Evolutionary conservation across 1,284 basidiomycete species (phyloP).

Genomic region (Volvariella volvacea): DNA sequence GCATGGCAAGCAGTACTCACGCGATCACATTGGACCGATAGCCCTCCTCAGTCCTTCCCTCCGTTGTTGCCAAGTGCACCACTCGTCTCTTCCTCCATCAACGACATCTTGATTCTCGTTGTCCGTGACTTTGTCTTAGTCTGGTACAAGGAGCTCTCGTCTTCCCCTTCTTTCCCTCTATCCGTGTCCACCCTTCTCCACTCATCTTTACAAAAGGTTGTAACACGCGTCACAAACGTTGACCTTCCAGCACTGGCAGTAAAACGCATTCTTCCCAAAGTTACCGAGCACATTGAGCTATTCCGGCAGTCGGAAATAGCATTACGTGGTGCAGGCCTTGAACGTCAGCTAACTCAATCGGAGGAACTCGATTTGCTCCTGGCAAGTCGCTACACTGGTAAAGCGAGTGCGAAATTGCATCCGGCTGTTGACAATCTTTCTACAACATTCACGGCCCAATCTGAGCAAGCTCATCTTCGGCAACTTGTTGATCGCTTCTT

Average conservation of each 20-base stretch:
- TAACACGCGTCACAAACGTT: constrained; percentile 48
- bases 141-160: constrained; percentile 83
- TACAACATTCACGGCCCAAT: constrained; percentile 82
- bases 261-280: constrained; percentile 76
- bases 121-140: constrained; percentile 78
- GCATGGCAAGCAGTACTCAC: constrained; percentile 86
- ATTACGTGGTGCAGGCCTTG: constrained; percentile 67
- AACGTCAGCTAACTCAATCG: constrained; percentile 74
- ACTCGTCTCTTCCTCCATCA: constrained; percentile 59
- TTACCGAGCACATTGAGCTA: constrained; percentile 85
- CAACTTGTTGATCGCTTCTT: constrained; percentile 66
- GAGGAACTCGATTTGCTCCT: constrained; percentile 83
- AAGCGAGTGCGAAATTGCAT: constrained; percentile 60
- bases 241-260: constrained; percentile 80
- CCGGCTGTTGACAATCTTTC: constrained; percentile 80
- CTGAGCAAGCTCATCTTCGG: constrained; percentile 82
- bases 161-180: constrained; percentile 81
- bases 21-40: constrained; percentile 78
- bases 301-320: constrained; percentile 90
- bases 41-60: constrained; percentile 53
- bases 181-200: constrained; percentile 78
- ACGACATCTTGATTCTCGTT: constrained; percentile 74
- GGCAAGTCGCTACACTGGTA: constrained; percentile 68
- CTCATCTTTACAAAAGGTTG: constrained; percentile 51
- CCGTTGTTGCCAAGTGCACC: constrained; percentile 56